Percentiles rank a stretch among this genome's conserved stretches.
phyloP scores from a whole-genome alignment of 2,329 filamentous ascomycete genomes.

The Teratosphaeriaceae sp. region DNA sequence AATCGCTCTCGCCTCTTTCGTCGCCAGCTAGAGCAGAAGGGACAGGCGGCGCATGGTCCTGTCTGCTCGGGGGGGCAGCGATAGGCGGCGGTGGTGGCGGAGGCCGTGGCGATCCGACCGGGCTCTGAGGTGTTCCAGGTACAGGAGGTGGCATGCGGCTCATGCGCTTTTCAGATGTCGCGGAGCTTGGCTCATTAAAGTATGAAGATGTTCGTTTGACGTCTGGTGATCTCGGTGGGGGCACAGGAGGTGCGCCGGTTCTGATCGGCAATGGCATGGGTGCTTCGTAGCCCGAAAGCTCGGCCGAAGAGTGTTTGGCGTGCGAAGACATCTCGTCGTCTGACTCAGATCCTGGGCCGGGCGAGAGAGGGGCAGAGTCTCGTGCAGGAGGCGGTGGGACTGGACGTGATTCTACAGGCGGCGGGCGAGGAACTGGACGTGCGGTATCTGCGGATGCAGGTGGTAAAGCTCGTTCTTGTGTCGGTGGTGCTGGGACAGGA shows the following conservation, averaged over 20 bases:
- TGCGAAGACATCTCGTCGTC: constrained; percentile 73
- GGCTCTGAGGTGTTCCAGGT: constrained; percentile 32
- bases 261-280: constrained; percentile 26
- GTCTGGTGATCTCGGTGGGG: constrained; percentile 23
- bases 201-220: constrained; percentile 37
- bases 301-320: constrained; percentile 35
- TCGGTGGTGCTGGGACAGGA: constrained; percentile 31
- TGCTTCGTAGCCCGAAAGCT: constrained; percentile 24
- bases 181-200: constrained; percentile 29
- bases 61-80: constrained; percentile 32
- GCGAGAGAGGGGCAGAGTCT: constrained; percentile 43
- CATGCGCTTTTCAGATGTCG: constrained; percentile 28
- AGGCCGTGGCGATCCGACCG: constrained; percentile 31
- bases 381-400: constrained; percentile 46
- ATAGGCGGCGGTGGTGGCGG: constrained; percentile 44
- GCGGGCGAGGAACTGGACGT: constrained; percentile 36
- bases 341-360: constrained; percentile 74
- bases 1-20: constrained; percentile 80
- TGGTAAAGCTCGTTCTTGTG: constrained; percentile 15
- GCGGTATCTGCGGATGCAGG: constrained; percentile 31
- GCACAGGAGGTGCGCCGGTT: constrained; percentile 30
- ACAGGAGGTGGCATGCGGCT: constrained; percentile 32
- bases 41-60: constrained; percentile 22
- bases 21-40: constrained; percentile 44
- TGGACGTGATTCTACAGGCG: constrained; percentile 44